Conservation (phyloP, 805 yeast species). For the Debaryomyces castellii region DNA sequence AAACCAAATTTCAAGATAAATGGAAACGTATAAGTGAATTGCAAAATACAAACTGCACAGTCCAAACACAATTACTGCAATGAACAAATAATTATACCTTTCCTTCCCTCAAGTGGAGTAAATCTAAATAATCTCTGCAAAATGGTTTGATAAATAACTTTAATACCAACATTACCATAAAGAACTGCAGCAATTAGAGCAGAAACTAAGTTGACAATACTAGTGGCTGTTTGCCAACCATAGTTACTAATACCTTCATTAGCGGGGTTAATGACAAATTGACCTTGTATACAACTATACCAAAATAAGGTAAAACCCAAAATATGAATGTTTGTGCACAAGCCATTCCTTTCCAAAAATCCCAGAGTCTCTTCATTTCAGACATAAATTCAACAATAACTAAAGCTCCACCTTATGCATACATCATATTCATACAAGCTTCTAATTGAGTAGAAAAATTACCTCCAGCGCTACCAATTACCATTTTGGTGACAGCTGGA, state of each 20-base stretch:
- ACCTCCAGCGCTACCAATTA: constrained; percentile 24
- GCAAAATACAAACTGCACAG: constrained; percentile 45
- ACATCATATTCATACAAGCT: constrained; percentile 45
- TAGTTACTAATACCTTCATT: constrained; percentile 40
- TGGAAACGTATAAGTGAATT: constrained; percentile 48
- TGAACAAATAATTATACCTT: constrained; percentile 34
- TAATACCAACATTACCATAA: constrained; percentile 47
- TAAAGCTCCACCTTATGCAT: constrained; percentile 53
- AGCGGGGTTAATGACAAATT: constrained; percentile 43
- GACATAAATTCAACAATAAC: constrained; percentile 48
- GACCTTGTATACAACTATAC: constrained; percentile 47
- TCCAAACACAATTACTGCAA: constrained; percentile 37
- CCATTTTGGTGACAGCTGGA: constrained; percentile 19
- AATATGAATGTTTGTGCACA: constrained; percentile 42
- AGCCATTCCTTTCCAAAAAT: constrained; percentile 48
- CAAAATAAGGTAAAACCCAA: constrained; percentile 39
- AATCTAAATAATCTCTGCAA: constrained; percentile 27
- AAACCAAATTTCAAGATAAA: constrained; percentile 24
- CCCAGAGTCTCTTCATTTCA: constrained; percentile 48
- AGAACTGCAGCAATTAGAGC: constrained; percentile 45
- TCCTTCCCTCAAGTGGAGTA: constrained; percentile 29
- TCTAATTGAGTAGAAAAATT: constrained; percentile 24
- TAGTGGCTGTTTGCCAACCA: constrained; percentile 35
- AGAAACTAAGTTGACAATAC: constrained; percentile 34
- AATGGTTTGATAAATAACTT: constrained; percentile 43